Evolutionary conservation across 2,329 filamentous ascomycete genomes (phyloP).

Genomic region (Fusarium buxicola): DNA sequence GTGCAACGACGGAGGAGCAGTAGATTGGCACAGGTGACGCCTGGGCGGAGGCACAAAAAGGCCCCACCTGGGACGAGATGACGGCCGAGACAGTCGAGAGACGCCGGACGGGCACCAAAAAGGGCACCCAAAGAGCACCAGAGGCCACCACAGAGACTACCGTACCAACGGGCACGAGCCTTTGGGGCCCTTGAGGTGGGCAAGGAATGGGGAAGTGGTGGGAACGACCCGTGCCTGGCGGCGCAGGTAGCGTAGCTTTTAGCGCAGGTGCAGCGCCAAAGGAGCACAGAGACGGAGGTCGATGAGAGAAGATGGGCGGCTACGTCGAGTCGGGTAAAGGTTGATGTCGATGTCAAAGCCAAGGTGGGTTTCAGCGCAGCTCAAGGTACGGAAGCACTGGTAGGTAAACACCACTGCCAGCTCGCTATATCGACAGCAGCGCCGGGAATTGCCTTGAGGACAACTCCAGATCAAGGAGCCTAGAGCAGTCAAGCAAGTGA

Average conservation of each 20-base stretch:
- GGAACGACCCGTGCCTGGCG: constrained; percentile 48
- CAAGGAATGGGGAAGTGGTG: constrained; percentile 43
- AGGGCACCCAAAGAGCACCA: constrained; percentile 37
- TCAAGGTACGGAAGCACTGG: constrained; percentile 5
- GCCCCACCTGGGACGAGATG: constrained; percentile 50
- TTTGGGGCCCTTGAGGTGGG: constrained; percentile 41
- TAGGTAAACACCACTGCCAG: constrained; percentile 11
- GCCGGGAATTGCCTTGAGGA: constrained; percentile 6
- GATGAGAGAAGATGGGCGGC: constrained; percentile 18
- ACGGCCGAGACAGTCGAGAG: constrained; percentile 48
- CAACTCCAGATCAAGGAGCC: constrained; percentile 20
- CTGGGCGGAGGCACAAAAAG: constrained; percentile 47
- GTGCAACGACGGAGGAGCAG: constrained; percentile 48
- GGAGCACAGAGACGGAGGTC: constrained; percentile 31
- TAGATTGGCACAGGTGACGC: constrained; percentile 50
- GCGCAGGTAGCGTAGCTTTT: constrained; percentile 46
- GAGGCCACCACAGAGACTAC: constrained; percentile 37
- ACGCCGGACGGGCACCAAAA: constrained; percentile 36
- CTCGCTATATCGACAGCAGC: constrained; percentile 15
- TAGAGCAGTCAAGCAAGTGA: constrained; percentile 10
- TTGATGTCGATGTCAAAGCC: constrained; percentile 17
- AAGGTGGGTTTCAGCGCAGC: constrained; percentile 16
- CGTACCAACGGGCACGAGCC: constrained; percentile 47
- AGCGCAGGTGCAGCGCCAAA: constrained; percentile 45
- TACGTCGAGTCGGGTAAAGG: constrained; percentile 17